These are phyloP conservation scores for Aspergillus sp. DNA, from an alignment of 2,329 filamentous ascomycete genomes.

Conservation along the genomic window DNA sequence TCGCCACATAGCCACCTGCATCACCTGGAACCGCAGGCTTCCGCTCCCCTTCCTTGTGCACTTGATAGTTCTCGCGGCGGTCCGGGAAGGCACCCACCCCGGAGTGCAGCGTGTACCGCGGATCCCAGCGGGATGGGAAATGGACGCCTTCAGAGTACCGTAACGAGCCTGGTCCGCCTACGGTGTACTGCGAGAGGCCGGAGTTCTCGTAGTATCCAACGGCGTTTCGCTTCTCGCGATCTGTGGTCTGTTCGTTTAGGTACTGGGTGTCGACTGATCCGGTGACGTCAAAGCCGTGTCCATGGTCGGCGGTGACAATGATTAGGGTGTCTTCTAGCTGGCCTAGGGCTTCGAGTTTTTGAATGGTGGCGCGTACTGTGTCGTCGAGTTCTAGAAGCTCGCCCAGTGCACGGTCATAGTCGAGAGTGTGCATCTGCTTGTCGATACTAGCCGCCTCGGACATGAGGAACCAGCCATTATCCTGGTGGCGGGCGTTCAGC, in stretches of 20 bases:
- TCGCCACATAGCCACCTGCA: slow-evolving; percentile 61
- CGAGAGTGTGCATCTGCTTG: slow-evolving; percentile 83
- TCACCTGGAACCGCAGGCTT: slow-evolving; percentile 52
- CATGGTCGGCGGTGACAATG: slow-evolving; percentile 80
- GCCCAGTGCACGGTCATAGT: slow-evolving; percentile 80
- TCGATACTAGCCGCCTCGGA: slow-evolving; percentile 79
- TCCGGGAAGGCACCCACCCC: slow-evolving; percentile 71
- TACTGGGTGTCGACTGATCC: slow-evolving; percentile 78
- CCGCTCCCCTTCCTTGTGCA: slow-evolving; percentile 63
- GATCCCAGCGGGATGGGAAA: slow-evolving; percentile 82
- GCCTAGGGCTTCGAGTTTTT: slow-evolving; percentile 61
- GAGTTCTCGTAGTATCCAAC: slow-evolving; percentile 70
- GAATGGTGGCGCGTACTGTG: slow-evolving; percentile 70
- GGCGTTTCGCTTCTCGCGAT: slow-evolving; percentile 70
- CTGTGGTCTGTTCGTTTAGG: slow-evolving; percentile 58
- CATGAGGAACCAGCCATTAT: slow-evolving; percentile 83
- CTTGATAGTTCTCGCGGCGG: slow-evolving; percentile 68
- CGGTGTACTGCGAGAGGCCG: slow-evolving; percentile 70
- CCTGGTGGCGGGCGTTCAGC: slow-evolving; percentile 59
- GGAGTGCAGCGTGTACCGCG: slow-evolving; percentile 72
- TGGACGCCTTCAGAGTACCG: slow-evolving; percentile 66
- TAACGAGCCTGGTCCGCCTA: slow-evolving; percentile 53
- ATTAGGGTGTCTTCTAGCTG: slow-evolving; percentile 72
- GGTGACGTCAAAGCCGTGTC: slow-evolving; percentile 84
- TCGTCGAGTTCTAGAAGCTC: slow-evolving; percentile 84